Conservation (phyloP, 2,329 filamentous ascomycete species). For the Ambrosiella cleistominuta region DNA sequence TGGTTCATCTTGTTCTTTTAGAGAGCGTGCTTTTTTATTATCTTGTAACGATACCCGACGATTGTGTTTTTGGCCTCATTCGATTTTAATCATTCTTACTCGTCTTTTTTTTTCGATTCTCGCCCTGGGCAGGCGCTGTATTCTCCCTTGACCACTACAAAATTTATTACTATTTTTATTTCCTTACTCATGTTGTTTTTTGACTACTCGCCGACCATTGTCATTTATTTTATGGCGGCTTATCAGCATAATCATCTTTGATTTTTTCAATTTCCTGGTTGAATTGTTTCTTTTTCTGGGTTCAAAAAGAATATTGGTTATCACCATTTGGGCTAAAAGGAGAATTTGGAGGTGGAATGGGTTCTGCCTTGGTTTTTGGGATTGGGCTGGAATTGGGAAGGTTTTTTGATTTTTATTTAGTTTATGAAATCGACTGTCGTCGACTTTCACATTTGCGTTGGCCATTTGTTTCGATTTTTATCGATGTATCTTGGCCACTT, state of each 20-base stretch:
- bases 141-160: not conserved
- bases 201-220: not conserved
- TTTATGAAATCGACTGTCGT: not conserved
- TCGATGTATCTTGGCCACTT: not conserved
- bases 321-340: not conserved
- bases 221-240: not conserved
- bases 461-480: not conserved
- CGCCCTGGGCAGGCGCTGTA: conserved; percentile 2
- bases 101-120: conserved; percentile 5
- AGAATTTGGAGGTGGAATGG: not conserved
- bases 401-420: not conserved
- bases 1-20: not conserved
- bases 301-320: not conserved
- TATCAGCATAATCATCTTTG: not conserved
- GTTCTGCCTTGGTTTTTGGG: not conserved
- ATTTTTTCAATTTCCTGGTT: not conserved
- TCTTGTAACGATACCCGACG: not conserved
- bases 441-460: not conserved
- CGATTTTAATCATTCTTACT: conserved; percentile 1
- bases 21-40: not conserved
- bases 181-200: not conserved
- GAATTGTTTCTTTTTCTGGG: not conserved
- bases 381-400: not conserved
- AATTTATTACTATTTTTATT: conserved; percentile 1
- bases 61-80: conserved; percentile 2